Conservation (phyloP, 768 basidiomycete genomes). For the Saitozyma podzolica region DNA sequence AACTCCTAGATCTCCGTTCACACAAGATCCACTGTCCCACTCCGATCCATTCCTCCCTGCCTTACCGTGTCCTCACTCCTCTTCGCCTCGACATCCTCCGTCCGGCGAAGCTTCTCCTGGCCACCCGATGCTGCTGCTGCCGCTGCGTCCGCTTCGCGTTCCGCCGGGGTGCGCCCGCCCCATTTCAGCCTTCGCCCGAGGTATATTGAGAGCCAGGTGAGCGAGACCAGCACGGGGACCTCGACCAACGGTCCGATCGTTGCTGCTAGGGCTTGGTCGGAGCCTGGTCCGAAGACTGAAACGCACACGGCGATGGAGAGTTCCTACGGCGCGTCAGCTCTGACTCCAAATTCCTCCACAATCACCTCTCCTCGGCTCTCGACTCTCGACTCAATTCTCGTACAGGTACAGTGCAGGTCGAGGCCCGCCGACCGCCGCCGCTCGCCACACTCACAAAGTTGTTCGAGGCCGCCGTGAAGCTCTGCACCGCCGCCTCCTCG, state of each 20-base stretch:
- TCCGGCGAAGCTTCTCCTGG: neutral
- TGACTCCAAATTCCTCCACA: no score
- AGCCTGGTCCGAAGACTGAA: constrained; percentile 72
- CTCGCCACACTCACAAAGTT: constrained; percentile 45
- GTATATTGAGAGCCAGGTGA: constrained; percentile 55
- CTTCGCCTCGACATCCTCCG: neutral
- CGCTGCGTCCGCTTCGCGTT: neutral
- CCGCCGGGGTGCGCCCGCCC: constrained; percentile 38
- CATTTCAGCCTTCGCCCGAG: constrained; percentile 13
- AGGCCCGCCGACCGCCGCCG: neutral
- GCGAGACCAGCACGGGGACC: constrained; percentile 70
- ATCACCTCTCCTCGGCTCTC: no score
- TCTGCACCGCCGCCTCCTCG: constrained; percentile 72
- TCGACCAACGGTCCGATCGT: constrained; percentile 57
- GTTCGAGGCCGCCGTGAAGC: constrained; percentile 77
- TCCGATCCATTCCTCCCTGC: neutral
- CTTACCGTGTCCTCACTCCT: neutral
- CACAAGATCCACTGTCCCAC: neutral
- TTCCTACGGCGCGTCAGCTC: constrained; percentile 53
- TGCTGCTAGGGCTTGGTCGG: constrained; percentile 76
- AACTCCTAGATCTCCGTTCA: no score
- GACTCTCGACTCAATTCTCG: no score
- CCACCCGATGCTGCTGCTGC: neutral
- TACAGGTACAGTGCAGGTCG: no score
- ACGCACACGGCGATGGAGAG: constrained; percentile 80